Evolutionary conservation across 176 grass and related monocot species (phyloP).

Genomic region (Musa beccarii): DNA sequence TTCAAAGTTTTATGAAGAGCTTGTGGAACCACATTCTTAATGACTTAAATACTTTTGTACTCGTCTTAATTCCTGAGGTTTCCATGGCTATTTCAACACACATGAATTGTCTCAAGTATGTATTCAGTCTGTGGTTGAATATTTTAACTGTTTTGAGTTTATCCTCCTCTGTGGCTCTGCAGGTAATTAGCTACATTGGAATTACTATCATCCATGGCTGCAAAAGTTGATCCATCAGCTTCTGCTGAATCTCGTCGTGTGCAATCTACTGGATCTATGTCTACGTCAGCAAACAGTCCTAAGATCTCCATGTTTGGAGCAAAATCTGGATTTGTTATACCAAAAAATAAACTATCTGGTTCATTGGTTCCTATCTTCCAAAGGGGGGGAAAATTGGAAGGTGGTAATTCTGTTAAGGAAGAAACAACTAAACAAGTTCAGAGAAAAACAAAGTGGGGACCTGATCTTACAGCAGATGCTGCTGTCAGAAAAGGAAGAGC

Average conservation of each 20-base stretch:
- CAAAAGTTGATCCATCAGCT: slow-evolving; percentile 42
- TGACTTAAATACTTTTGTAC: no score
- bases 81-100: no score
- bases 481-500: slow-evolving; percentile 55
- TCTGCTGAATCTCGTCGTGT: slow-evolving; percentile 15
- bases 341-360: slow-evolving; percentile 87
- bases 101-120: not conserved
- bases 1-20: no score
- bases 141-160: not conserved
- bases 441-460: slow-evolving; percentile 72
- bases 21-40: no score
- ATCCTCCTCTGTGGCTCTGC: not conserved
- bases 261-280: slow-evolving; percentile 13
- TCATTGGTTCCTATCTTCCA: slow-evolving; percentile 41
- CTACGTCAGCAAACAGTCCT: slow-evolving; percentile 11
- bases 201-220: slow-evolving; percentile 24
- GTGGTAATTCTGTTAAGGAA: slow-evolving; percentile 30
- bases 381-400: slow-evolving; percentile 39
- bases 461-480: slow-evolving; percentile 46
- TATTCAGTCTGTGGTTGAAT: not conserved
- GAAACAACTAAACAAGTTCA: slow-evolving; percentile 36
- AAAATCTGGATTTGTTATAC: slow-evolving; percentile 91
- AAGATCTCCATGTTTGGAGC: slow-evolving; percentile 58
- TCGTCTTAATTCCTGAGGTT: no score
- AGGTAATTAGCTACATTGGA: not conserved